These are phyloP conservation scores for Boletellus emodensis DNA, from an alignment of 768 basidiomycete species.

Conservation along the genomic window DNA sequence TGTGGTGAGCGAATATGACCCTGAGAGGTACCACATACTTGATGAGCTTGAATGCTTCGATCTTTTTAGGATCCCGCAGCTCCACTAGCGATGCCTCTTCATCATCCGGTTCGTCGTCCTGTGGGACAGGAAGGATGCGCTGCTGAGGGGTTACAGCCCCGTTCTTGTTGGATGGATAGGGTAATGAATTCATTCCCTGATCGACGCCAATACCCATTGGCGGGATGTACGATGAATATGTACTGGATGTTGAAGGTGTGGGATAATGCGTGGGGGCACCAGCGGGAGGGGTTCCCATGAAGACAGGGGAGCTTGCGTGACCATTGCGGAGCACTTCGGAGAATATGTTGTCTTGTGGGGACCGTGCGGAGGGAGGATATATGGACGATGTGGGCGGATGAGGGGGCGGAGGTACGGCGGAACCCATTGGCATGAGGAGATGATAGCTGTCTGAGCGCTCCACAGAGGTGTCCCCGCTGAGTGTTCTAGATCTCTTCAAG, in stretches of 20 bases:
- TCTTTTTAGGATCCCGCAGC: constrained; percentile 58
- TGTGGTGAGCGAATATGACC: neutral
- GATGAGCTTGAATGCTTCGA: constrained; percentile 80
- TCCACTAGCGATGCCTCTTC: constrained; percentile 42
- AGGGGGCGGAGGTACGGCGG: constrained; percentile 33
- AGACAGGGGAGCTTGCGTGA: constrained; percentile 55
- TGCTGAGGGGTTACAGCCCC: constrained; percentile 20
- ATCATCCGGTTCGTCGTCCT: constrained; percentile 46
- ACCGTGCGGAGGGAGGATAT: constrained; percentile 42
- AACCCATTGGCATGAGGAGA: constrained; percentile 53
- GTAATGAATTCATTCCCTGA: constrained; percentile 45
- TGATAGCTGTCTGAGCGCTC: constrained; percentile 45
- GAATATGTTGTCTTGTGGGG: constrained; percentile 52
- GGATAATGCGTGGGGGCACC: constrained; percentile 42
- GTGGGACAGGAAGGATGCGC: constrained; percentile 22
- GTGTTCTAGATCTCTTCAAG: constrained; percentile 50
- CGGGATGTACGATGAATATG: constrained; percentile 47
- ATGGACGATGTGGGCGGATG: constrained; percentile 34
- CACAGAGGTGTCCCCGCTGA: constrained; percentile 40
- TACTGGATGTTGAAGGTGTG: constrained; percentile 32
- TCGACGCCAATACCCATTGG: constrained; percentile 58
- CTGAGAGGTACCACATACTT: constrained; percentile 42
- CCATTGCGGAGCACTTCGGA: constrained; percentile 55
- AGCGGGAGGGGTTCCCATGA: constrained; percentile 46
- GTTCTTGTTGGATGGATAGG: constrained; percentile 41